These are phyloP conservation scores for Plantago elongata DNA, from an alignment of 257 asterid species.

Conservation along the genomic window DNA sequence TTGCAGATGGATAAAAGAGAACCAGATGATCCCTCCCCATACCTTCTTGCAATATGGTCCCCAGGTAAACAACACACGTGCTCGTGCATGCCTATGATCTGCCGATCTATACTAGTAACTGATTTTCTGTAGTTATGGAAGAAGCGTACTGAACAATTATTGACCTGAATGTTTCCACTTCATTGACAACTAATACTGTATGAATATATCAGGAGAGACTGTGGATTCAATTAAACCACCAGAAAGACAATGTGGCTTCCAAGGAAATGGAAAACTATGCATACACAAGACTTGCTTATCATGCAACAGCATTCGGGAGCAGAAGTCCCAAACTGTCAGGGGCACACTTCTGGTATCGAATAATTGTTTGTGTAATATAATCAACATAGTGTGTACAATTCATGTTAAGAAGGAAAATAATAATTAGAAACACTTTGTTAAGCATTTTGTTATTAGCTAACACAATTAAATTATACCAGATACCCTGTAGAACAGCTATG, in stretches of 20 bases:
- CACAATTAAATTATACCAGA: constrained; percentile 40
- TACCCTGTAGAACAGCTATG: constrained; percentile 99
- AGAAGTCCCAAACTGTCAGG: constrained; percentile 73
- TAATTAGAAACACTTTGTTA: neutral
- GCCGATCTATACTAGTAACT: neutral
- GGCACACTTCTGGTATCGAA: constrained; percentile 85
- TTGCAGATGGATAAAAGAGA: constrained; percentile 84
- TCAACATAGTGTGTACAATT: constrained; percentile 51
- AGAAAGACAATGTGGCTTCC: constrained; percentile 60
- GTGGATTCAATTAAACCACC: constrained; percentile 79
- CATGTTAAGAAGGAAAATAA: constrained; percentile 16
- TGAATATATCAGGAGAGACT: constrained; percentile 65
- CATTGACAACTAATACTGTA: constrained; percentile 10
- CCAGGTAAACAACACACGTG: constrained; percentile 54
- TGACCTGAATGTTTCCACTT: constrained; percentile 1
- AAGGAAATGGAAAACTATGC: constrained; percentile 60
- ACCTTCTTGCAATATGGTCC: constrained; percentile 97
- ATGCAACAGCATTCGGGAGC: constrained; percentile 88
- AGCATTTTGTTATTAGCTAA: constrained; percentile 20
- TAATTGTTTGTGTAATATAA: neutral
- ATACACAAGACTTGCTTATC: constrained; percentile 63
- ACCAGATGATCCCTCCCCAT: constrained; percentile 86
- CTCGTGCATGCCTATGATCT: constrained; percentile 6
- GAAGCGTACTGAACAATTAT: constrained; percentile 8
- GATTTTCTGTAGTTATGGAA: neutral